Percentiles rank a stretch among this genome's conserved stretches.
phyloP scores from a whole-genome alignment of 148 eudicot genomes.

The Selenicereus undatus region DNA sequence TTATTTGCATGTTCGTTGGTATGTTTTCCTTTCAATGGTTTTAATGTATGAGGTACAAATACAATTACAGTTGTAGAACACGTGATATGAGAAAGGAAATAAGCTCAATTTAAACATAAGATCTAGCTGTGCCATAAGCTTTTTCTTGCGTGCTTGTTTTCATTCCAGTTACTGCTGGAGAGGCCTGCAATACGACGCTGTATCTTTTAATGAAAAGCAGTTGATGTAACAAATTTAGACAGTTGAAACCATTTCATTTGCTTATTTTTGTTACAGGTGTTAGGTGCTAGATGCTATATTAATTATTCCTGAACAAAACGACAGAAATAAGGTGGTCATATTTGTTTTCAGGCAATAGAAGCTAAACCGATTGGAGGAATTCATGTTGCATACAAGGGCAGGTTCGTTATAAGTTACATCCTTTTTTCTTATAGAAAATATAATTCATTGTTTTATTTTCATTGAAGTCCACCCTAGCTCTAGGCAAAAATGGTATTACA shows the following conservation, averaged over 20 bases:
- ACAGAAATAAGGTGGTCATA: conserved; percentile 22
- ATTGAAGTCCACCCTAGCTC: neutral
- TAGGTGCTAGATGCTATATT: neutral
- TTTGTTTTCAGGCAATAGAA: conserved; percentile 67
- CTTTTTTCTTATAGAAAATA: neutral
- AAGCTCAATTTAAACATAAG: neutral
- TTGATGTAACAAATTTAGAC: neutral
- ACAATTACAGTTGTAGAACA: neutral
- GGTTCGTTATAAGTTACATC: conserved; percentile 43
- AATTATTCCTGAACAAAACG: neutral
- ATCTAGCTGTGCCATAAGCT: neutral
- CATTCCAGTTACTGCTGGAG: neutral
- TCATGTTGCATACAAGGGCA: conserved; percentile 58
- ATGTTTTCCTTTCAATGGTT: neutral
- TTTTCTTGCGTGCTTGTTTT: neutral
- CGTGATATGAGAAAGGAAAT: neutral
- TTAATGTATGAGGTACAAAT: neutral
- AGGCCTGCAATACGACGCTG: neutral
- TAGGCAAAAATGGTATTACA: neutral
- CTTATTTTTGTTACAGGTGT: neutral
- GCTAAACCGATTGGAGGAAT: conserved; percentile 72
- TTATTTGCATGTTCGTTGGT: neutral
- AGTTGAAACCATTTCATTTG: neutral
- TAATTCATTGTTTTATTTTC: neutral
- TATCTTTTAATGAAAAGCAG: neutral